A percentile compares a stretch with the other conserved stretches of the same genome.
Evolutionary conservation across 1,284 basidiomycete species (phyloP).

Genomic region (Leccinum pachyderme): DNA sequence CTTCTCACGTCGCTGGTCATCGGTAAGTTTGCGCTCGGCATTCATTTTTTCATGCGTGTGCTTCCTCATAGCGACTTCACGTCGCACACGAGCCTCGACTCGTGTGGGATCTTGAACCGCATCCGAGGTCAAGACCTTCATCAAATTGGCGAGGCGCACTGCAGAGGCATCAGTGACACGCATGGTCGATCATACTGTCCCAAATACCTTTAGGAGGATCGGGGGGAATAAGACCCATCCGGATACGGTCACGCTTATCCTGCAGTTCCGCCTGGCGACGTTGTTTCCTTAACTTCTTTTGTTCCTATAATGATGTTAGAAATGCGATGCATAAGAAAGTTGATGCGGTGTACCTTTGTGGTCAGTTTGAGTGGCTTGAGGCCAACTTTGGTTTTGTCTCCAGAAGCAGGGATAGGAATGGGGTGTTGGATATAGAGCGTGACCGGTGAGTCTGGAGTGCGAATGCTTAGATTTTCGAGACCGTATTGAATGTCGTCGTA

Average conservation of each 20-base stretch:
- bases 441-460: constrained; percentile 71
- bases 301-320: constrained; percentile 55
- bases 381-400: constrained; percentile 75
- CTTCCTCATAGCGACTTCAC: constrained; percentile 89
- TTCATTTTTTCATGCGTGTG: constrained; percentile 94
- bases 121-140: constrained; percentile 97
- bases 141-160: constrained; percentile 95
- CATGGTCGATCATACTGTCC: background rate
- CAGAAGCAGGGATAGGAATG: constrained; percentile 91
- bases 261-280: constrained; percentile 86
- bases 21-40: constrained; percentile 84
- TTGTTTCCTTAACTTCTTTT: constrained; percentile 95
- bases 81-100: constrained; percentile 91
- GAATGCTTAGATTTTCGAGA: constrained; percentile 58
- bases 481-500: constrained; percentile 76
- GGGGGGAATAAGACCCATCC: constrained; percentile 94
- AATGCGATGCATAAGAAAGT: background rate
- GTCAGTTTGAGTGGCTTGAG: constrained; percentile 88
- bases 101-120: constrained; percentile 97
- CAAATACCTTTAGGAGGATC: constrained; percentile 87
- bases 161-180: constrained; percentile 13
- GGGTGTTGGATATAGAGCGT: constrained; percentile 95
- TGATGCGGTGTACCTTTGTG: constrained; percentile 56
- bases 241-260: constrained; percentile 92
- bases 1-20: constrained; percentile 88